phyloP scores from a whole-genome alignment of 139 green algal genomes.

The Diplosphaera chodatii region DNA sequence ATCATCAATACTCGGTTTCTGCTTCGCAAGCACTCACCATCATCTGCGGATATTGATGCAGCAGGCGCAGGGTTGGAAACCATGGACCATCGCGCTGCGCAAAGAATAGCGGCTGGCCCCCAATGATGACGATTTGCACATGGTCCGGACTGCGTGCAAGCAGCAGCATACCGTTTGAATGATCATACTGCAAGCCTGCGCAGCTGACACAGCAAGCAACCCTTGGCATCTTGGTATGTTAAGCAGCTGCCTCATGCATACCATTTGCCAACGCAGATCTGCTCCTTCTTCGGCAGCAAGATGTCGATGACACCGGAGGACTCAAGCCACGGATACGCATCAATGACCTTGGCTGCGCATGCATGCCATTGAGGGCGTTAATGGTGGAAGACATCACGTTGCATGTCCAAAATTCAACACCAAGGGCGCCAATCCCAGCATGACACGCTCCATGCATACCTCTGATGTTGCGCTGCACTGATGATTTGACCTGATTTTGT shows the following conservation, averaged over 20 bases:
- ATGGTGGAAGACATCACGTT: too few species aligned
- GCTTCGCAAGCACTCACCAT: conserved; percentile 31
- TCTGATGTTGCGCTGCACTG: conserved; percentile 75
- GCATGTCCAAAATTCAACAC: too few species aligned
- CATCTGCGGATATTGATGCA: conserved; percentile 78
- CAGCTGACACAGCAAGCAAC: too few species aligned
- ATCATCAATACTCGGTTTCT: too few species aligned
- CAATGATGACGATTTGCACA: conserved; percentile 79
- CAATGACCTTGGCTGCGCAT: conserved; percentile 69
- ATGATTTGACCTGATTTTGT: conserved; percentile 79
- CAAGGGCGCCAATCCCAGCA: neutral
- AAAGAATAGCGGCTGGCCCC: conserved; percentile 87
- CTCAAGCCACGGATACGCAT: conserved; percentile 80
- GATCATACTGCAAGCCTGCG: neutral
- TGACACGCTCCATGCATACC: conserved; percentile 23
- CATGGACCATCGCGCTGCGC: conserved; percentile 83
- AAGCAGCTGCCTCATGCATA: too few species aligned
- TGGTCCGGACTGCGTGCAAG: conserved; percentile 58
- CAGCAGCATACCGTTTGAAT: neutral
- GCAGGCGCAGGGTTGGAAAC: conserved; percentile 86
- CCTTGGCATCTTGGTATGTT: too few species aligned
- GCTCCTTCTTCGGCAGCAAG: conserved; percentile 93
- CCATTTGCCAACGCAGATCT: conserved; percentile 81
- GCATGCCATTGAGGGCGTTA: neutral
- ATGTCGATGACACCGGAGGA: conserved; percentile 78